phyloP scores from a whole-genome alignment of 2,329 filamentous ascomycete species.

The Paraphaeosphaeria sporulosa region DNA sequence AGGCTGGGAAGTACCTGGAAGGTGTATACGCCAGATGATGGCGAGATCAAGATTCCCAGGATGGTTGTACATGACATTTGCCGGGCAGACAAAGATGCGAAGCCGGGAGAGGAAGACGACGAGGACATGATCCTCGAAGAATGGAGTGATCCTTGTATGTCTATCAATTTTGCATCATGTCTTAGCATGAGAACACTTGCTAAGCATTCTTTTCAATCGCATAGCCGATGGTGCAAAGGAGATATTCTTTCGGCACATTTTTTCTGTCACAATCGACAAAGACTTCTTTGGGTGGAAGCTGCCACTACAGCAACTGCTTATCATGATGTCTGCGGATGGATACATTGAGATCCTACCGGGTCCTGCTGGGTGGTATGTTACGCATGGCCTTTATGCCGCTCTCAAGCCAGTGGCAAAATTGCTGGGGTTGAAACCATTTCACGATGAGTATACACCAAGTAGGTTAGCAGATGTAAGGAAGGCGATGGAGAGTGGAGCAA shows the following conservation, averaged over 20 bases:
- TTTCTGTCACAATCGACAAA: constrained; percentile 14
- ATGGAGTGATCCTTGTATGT: constrained; percentile 18
- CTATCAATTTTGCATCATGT: not conserved
- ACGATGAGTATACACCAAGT: constrained; percentile 20
- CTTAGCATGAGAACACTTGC: not conserved
- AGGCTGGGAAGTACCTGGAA: constrained; percentile 14
- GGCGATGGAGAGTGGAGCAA: constrained; percentile 4
- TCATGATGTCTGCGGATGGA: constrained; percentile 15
- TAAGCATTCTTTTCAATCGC: not conserved
- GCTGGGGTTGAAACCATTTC: constrained; percentile 20
- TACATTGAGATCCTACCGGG: constrained; percentile 15
- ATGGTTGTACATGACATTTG: constrained; percentile 15
- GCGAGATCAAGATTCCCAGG: constrained; percentile 18
- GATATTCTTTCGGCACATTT: constrained; percentile 19
- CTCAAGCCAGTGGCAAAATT: constrained; percentile 5
- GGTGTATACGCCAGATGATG: constrained; percentile 15
- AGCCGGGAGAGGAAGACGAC: constrained; percentile 5
- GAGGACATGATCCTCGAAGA: constrained; percentile 20
- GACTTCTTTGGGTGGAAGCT: constrained; percentile 20
- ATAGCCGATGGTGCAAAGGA: constrained; percentile 22
- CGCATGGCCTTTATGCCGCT: constrained; percentile 17
- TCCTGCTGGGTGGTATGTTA: constrained; percentile 17
- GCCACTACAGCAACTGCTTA: constrained; percentile 18
- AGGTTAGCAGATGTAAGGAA: constrained; percentile 3
- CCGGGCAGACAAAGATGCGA: constrained; percentile 14